phyloP scores from a whole-genome alignment of 768 basidiomycete genomes.

The Tricholomella constricta region DNA sequence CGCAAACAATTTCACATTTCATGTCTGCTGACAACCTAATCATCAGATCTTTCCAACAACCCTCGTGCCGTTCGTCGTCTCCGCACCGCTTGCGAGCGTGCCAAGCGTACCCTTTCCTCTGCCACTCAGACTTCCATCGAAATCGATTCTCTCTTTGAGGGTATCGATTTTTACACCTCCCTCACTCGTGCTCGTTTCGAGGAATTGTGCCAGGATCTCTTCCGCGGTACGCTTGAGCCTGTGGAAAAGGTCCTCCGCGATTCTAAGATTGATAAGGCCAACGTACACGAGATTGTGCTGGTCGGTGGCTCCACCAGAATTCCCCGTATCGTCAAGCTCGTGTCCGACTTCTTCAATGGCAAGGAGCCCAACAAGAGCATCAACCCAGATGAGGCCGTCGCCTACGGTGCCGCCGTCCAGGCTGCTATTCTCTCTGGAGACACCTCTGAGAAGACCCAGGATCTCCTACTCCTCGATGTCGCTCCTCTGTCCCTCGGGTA shows the following conservation, averaged over 20 bases:
- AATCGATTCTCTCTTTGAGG: conserved; percentile 97
- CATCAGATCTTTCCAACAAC: conserved; percentile 80
- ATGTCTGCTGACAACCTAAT: conserved; percentile 12
- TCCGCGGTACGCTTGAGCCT: conserved; percentile 90
- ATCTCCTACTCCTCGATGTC: conserved; percentile 94
- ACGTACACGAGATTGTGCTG: conserved; percentile 96
- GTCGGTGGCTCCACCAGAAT: conserved; percentile 99
- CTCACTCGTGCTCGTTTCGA: conserved; percentile 98
- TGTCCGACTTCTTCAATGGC: conserved; percentile 98
- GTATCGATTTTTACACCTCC: conserved; percentile 97
- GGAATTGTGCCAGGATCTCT: conserved; percentile 92
- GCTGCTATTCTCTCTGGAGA: conserved; percentile 97
- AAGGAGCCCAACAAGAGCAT: conserved; percentile 99
- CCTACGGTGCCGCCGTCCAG: conserved; percentile 98
- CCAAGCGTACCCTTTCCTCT: conserved; percentile 97
- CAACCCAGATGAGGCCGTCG: conserved; percentile 99
- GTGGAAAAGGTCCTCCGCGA: conserved; percentile 98
- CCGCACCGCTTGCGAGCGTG: conserved; percentile 97
- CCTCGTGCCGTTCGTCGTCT: conserved; percentile 96
- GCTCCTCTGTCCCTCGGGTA: conserved; percentile 76
- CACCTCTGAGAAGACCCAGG: conserved; percentile 97
- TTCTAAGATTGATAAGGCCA: conserved; percentile 96
- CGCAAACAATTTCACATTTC: background rate
- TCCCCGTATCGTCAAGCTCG: conserved; percentile 94
- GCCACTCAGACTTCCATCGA: conserved; percentile 96